These are phyloP conservation scores for Colletotrichum noveboracense DNA, from an alignment of 2,329 filamentous ascomycete species.

Conservation along the genomic window DNA sequence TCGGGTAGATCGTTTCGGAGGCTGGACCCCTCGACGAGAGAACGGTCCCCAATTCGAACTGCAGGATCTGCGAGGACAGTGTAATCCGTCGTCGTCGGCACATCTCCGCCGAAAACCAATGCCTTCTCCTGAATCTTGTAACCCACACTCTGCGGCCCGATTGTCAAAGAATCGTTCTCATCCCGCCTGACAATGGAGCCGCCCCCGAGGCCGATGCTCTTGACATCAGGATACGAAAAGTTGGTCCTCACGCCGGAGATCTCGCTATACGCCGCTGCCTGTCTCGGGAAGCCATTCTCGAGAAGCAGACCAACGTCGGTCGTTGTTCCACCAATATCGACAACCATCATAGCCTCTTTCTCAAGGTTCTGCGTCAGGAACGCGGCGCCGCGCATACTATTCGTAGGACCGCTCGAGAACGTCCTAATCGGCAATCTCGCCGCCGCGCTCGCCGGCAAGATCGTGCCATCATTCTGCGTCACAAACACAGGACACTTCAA, in stretches of 20 bases:
- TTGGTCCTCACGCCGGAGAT: constrained; percentile 69
- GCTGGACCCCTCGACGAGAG: neutral
- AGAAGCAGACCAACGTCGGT: constrained; percentile 59
- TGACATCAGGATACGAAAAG: constrained; percentile 61
- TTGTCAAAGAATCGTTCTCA: neutral
- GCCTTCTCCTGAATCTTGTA: neutral
- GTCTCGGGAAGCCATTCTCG: constrained; percentile 66
- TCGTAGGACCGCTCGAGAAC: constrained; percentile 32
- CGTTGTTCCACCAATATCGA: neutral
- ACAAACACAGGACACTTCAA: constrained; percentile 62
- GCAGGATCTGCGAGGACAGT: neutral
- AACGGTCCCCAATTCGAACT: neutral
- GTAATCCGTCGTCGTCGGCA: neutral
- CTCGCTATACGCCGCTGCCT: constrained; percentile 66
- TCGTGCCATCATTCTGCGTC: constrained; percentile 68
- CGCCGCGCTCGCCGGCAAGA: constrained; percentile 58
- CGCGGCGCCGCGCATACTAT: neutral
- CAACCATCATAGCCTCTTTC: neutral
- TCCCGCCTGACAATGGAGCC: neutral
- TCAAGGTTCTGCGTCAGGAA: neutral
- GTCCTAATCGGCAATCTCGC: constrained; percentile 52
- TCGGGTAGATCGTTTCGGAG: neutral
- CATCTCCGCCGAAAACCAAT: neutral
- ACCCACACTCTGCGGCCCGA: neutral
- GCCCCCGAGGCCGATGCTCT: constrained; percentile 23